Evolutionary conservation across 2,329 filamentous ascomycete species (phyloP).

Genomic region (Dothideomycetes sp.): DNA sequence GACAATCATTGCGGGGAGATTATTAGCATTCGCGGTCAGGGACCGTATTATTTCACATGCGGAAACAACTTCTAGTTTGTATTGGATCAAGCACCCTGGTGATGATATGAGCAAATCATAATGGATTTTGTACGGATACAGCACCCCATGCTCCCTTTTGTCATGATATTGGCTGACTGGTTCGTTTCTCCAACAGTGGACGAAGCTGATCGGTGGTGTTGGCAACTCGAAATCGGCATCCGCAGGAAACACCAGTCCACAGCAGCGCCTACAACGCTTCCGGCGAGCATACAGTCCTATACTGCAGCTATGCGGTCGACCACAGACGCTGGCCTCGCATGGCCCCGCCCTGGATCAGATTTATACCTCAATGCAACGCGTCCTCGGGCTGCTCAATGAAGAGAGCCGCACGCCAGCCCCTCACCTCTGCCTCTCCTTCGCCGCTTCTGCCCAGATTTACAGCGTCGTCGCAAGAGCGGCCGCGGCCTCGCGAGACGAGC

Average conservation of each 20-base stretch:
- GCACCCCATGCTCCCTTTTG: not conserved
- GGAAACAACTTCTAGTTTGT: too few species aligned
- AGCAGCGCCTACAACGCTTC: conserved; percentile 53
- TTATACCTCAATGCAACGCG: conserved; percentile 44
- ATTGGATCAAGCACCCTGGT: too few species aligned
- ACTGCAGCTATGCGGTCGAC: conserved; percentile 53
- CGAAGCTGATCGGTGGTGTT: conserved; percentile 51
- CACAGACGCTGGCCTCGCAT: conserved; percentile 42
- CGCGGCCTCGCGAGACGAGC: conserved; percentile 72
- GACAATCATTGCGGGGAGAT: not conserved
- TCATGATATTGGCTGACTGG: not conserved
- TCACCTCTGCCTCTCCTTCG: conserved; percentile 84
- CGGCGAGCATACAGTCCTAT: conserved; percentile 52
- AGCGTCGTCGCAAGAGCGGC: conserved; percentile 84
- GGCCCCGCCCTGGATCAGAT: conserved; percentile 42
- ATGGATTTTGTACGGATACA: conserved; percentile 17
- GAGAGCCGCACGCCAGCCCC: conserved; percentile 81
- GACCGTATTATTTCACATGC: not conserved
- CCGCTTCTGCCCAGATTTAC: conserved; percentile 79
- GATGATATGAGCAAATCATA: not conserved
- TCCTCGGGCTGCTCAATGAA: conserved; percentile 67
- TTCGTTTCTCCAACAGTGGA: conserved; percentile 39
- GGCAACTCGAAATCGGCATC: conserved; percentile 41
- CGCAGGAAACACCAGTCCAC: conserved; percentile 41
- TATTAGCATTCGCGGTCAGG: not conserved